phyloP scores from a whole-genome alignment of 768 basidiomycete genomes.

The Tricholomella constricta region DNA sequence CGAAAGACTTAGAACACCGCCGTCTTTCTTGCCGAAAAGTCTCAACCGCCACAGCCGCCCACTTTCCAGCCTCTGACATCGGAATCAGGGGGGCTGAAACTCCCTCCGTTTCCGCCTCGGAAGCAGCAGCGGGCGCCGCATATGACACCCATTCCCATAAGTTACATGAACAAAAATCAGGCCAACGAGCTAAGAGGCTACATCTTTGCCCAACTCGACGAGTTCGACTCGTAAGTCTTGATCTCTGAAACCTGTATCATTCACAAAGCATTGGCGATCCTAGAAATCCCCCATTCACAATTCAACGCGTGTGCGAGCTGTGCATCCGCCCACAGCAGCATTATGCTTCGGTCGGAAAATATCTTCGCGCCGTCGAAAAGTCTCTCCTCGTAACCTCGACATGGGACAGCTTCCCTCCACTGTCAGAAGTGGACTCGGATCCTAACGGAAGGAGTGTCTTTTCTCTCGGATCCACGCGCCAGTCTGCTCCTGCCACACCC shows the following conservation, averaged over 20 bases:
- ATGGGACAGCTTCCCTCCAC: conserved; percentile 66
- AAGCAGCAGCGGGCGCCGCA: conserved; percentile 46
- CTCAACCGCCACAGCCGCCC: conserved; percentile 35
- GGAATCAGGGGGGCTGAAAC: conserved; percentile 60
- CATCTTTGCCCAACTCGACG: conserved; percentile 67
- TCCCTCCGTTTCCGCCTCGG: conserved; percentile 74
- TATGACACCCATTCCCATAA: conserved; percentile 55
- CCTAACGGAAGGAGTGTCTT: conserved; percentile 42
- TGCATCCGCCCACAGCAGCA: conserved; percentile 66
- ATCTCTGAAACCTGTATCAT: not conserved
- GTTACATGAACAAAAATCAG: conserved; percentile 61
- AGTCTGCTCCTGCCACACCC: conserved; percentile 72
- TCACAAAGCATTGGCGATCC: conserved; percentile 4
- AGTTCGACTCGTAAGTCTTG: conserved; percentile 68
- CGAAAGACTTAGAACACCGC: conserved; percentile 46
- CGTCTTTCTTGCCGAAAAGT: conserved; percentile 45
- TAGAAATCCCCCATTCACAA: conserved; percentile 79
- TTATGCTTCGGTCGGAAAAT: conserved; percentile 83
- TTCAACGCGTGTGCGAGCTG: conserved; percentile 87
- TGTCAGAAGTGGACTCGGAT: conserved; percentile 39
- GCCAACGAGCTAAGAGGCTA: conserved; percentile 54
- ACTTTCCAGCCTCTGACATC: conserved; percentile 45
- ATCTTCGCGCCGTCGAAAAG: conserved; percentile 84
- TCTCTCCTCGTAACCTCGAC: conserved; percentile 83
- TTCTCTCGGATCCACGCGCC: conserved; percentile 45